A percentile compares a stretch with the other conserved stretches of the same genome.
Evolutionary conservation across 345 rosid genomes (phyloP).

Genomic region (Eucalyptus shirleyi): DNA sequence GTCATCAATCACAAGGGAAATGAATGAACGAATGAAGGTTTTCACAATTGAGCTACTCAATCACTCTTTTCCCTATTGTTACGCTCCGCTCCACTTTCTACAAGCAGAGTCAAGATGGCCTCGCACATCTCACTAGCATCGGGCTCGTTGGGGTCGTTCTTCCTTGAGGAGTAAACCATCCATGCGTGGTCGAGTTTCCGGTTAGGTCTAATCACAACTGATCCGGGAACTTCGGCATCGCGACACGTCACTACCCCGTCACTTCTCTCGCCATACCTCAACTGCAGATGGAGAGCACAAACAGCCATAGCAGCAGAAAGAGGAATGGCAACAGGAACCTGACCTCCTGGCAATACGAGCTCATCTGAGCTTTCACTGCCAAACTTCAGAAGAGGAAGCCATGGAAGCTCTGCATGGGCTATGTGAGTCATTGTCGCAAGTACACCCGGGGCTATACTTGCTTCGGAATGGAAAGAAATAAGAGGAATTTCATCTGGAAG

Average conservation of each 20-base stretch:
- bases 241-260: conserved; percentile 52
- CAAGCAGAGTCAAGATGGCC: conserved; percentile 45
- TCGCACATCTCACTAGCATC: conserved; percentile 56
- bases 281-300: conserved; percentile 48
- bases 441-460: conserved; percentile 36
- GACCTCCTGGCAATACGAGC: conserved; percentile 12
- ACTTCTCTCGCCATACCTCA: conserved; percentile 65
- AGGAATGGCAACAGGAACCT: conserved; percentile 47
- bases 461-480: conserved; percentile 51
- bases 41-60: not conserved
- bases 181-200: conserved; percentile 50
- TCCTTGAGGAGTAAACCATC: conserved; percentile 53
- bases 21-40: not conserved
- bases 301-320: conserved; percentile 51
- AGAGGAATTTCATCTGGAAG: conserved; percentile 41
- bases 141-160: conserved; percentile 24
- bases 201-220: conserved; percentile 38
- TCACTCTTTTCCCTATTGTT: not conserved
- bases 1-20: not conserved
- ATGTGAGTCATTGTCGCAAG: conserved; percentile 51
- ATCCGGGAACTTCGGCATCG: conserved; percentile 63
- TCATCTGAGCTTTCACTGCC: conserved; percentile 7
- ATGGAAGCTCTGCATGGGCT: conserved; percentile 64
- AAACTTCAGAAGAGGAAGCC: conserved; percentile 34
- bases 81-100: conserved; percentile 31